Evolutionary conservation across 2,329 filamentous ascomycete genomes (phyloP), one percentile per base, ranked within the genome.

Genomic region (Clarireedia hainanense): DNA sequence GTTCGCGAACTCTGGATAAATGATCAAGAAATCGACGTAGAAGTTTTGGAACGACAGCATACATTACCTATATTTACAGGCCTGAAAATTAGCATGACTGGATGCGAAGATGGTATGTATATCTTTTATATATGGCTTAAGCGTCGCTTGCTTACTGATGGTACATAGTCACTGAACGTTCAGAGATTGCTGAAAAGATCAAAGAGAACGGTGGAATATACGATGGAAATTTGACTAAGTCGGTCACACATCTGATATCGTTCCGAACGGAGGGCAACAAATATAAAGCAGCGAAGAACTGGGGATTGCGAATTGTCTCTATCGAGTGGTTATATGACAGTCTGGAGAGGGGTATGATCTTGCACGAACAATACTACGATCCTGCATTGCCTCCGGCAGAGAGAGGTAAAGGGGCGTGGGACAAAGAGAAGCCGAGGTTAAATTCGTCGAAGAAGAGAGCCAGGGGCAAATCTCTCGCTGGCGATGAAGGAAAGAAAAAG

Each of bases 271-370:
- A 88, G 61, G 92, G 94, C 23, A 88, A 90, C 58, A 99, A 99
- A 71, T 99, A 95, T 69, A 81, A 83, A 55, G 90, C 90, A 55
- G 94, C 92, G n/a, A 84, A 81, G 62, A 79, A 79, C 63, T 99
- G 94, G 91, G 78, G 80, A 47, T 81, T 96, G 62, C 83, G 83
- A 52, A 82, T 91, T 24, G 90, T 99, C 24, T 85, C 87, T 1
- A 70, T 88, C 36, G 85, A 91, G 67, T 99, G 94, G 94, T 80
- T 97, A 39, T 75, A 84, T 50, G 88, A 96, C 66, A 92, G 88
- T 65, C 71, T 94, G 57, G 80, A 87, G 61, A 81, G 94, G 60
- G 90, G 91, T 56, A 94, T 99, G 90, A 87, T 91, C 20, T 75
- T 99, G 20, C 89, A 96, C 55, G 94, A 97, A 69, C 72, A 76